Evolutionary conservation across 805 yeast genomes (phyloP).

Genomic region (Ogataea henricii): DNA sequence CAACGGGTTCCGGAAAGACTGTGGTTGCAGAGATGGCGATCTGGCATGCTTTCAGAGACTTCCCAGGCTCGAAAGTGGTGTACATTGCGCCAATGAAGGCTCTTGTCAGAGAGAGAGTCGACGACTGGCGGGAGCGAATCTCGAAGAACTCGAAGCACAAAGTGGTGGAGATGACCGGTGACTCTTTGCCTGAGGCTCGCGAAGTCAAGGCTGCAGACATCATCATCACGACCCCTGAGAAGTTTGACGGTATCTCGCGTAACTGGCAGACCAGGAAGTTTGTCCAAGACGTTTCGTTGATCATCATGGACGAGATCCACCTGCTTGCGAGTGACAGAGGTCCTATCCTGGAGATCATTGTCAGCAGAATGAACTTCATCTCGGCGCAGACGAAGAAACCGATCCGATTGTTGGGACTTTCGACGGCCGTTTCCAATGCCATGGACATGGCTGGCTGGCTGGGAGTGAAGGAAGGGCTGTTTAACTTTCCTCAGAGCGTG

Average conservation of each 20-base stretch:
- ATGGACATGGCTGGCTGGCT: slow-evolving; percentile 86
- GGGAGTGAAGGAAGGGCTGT: slow-evolving; percentile 70
- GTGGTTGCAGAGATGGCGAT: slow-evolving; percentile 96
- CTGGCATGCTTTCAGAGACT: slow-evolving; percentile 90
- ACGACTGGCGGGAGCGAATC: slow-evolving; percentile 69
- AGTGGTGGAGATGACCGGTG: slow-evolving; percentile 82
- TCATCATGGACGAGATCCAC: slow-evolving; percentile 86
- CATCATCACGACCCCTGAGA: slow-evolving; percentile 82
- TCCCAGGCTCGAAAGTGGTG: slow-evolving; percentile 78
- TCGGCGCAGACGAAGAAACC: slow-evolving; percentile 60
- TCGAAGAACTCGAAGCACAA: slow-evolving; percentile 46
- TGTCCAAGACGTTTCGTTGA: slow-evolving; percentile 72
- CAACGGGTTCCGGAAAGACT: slow-evolving; percentile 98
- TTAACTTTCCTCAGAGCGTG: slow-evolving; percentile 79
- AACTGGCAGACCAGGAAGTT: slow-evolving; percentile 80
- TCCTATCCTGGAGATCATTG: slow-evolving; percentile 85
- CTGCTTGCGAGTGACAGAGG: slow-evolving; percentile 84
- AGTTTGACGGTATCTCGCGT: slow-evolving; percentile 85
- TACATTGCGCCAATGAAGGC: slow-evolving; percentile 93
- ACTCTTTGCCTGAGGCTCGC: slow-evolving; percentile 69
- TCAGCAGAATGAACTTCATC: slow-evolving; percentile 80
- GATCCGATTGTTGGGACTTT: slow-evolving; percentile 71
- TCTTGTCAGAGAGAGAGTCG: slow-evolving; percentile 78
- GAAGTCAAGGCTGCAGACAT: slow-evolving; percentile 72
- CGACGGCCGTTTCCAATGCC: slow-evolving; percentile 86